Evolutionary conservation across 345 rosid species (phyloP), one percentile per base, ranked within the genome.

Genomic region (Salix suchowensis): DNA sequence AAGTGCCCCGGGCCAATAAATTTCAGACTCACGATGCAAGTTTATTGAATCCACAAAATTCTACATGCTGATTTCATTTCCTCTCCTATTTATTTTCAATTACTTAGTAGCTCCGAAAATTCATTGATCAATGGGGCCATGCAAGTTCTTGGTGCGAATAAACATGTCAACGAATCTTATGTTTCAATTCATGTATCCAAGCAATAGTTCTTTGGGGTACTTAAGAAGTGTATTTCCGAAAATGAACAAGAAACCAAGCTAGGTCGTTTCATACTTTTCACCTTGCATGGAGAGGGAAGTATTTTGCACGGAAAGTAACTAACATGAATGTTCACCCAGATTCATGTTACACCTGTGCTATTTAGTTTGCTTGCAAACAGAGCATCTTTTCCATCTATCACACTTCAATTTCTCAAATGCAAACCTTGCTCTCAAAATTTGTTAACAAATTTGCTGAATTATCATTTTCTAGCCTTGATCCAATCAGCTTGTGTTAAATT

Each of bases 1-100:
- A 88, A 85, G 86, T 71, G 15, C 18, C 40, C 8, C 19, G 30
- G 11, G 34, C 18, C 65, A 50, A 12, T 42, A 74, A 30, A 6
- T 65, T 40, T 39, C 5, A 28, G 28, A 58, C 23, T 55, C 11
- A 10, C 14, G 12, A 8, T 11, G 62, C 6, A 58, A 10, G 26
- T 58, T 58, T 24, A n/a, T 9, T 0, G 62, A 58, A 58, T 23
- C 26, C 28, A 55, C 14, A n/a, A 55, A 55, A 55, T 55, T 55
- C 14, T 9, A 23, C 62, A 9, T 55, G 62, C 3, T 55, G 62
- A 55, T 55, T 55, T 55, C 4, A n/a, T 55, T 46, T n/a, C 62
- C 62, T n/a, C 62, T n/a, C 28, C 62, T n/a, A 55, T 55, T 2
- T n/a, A 55, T n/a, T 0, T 55, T 11, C 28, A 55, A 55, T 8